phyloP scores from a whole-genome alignment of 106 monocot genomes.

The Cymbidium sinense region DNA sequence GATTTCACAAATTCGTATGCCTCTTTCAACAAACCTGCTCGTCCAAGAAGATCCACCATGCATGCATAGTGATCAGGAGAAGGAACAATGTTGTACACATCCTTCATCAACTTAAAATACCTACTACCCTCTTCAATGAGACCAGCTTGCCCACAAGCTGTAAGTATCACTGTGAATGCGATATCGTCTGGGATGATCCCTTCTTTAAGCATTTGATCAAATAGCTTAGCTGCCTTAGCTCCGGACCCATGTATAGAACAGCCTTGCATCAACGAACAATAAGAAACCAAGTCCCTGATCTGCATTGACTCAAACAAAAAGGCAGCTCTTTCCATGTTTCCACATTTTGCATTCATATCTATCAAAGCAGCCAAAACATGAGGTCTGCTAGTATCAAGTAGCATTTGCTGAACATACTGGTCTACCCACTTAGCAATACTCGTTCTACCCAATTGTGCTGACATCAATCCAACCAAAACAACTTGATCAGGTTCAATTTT shows the following conservation, averaged over 20 bases:
- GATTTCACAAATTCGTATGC: constrained; percentile 52
- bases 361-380: constrained; percentile 44
- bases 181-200: constrained; percentile 45
- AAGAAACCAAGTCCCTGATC: constrained; percentile 43
- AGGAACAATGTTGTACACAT: constrained; percentile 32
- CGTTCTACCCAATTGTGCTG: constrained; percentile 57
- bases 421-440: constrained; percentile 53
- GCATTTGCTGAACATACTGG: constrained; percentile 18
- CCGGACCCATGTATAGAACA: constrained; percentile 64
- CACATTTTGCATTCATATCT: constrained; percentile 88
- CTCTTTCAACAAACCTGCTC: constrained; percentile 45
- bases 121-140: constrained; percentile 58
- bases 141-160: constrained; percentile 67
- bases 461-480: constrained; percentile 58
- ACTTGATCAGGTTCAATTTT: constrained; percentile 48
- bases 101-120: constrained; percentile 52
- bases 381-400: constrained; percentile 21
- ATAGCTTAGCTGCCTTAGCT: constrained; percentile 46
- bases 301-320: constrained; percentile 45
- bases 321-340: constrained; percentile 60
- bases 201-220: constrained; percentile 46
- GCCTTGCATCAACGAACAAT: constrained; percentile 79
- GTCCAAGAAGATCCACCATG: constrained; percentile 71
- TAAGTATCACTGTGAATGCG: constrained; percentile 56
- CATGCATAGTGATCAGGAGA: constrained; percentile 65